A percentile compares a stretch with the other conserved stretches of the same genome.
phyloP scores from a whole-genome alignment of 2,329 filamentous ascomycete genomes.

The Trichoderma oligosporum region DNA sequence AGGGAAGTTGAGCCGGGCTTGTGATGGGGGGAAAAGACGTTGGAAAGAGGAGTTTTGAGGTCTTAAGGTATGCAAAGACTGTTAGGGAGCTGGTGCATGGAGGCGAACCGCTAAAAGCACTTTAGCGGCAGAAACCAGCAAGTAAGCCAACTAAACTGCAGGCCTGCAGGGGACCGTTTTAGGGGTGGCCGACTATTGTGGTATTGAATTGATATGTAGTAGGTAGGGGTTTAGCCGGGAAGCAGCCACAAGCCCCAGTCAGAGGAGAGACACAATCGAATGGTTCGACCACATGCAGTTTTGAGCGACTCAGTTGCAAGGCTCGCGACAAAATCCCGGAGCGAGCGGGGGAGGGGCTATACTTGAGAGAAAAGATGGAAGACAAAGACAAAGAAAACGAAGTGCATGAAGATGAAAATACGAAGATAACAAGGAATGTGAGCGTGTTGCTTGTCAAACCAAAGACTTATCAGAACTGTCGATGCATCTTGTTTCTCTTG shows the following conservation, averaged over 20 bases:
- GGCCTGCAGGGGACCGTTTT: constrained; percentile 7
- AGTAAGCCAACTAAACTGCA: not conserved
- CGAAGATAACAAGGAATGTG: no score
- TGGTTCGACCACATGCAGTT: constrained; percentile 12
- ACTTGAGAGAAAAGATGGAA: not conserved
- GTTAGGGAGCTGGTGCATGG: constrained; percentile 4
- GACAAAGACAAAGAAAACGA: not conserved
- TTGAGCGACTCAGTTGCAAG: not conserved
- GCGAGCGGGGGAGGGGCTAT: not conserved
- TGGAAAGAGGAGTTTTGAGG: not conserved
- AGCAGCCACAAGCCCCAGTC: not conserved
- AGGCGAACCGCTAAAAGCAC: constrained; percentile 5
- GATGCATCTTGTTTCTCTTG: no score
- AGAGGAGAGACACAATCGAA: not conserved
- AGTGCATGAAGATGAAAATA: not conserved
- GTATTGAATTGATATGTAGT: no score
- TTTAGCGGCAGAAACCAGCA: not conserved
- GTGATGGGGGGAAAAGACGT: not conserved
- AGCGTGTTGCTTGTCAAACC: no score
- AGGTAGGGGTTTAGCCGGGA: not conserved
- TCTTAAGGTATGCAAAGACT: no score
- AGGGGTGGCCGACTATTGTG: constrained; percentile 4
- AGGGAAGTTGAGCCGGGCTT: not conserved
- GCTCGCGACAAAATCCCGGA: constrained; percentile 7
- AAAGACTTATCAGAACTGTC: no score